phyloP scores from a whole-genome alignment of 176 grass and related monocot genomes.

The Oryza longistaminata region DNA sequence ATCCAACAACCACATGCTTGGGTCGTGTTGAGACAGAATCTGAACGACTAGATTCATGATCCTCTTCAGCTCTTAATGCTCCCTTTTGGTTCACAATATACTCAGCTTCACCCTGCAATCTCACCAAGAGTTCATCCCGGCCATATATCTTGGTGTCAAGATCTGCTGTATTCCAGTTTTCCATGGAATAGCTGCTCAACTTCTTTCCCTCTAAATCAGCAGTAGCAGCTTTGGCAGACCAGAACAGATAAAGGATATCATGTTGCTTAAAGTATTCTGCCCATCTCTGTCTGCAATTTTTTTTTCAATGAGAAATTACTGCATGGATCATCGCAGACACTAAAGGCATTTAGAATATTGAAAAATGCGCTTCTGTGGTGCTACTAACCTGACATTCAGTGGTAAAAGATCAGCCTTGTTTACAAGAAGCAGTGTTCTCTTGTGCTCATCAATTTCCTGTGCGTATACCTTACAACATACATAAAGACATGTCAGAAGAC shows the following conservation, averaged over 20 bases:
- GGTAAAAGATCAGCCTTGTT: conserved; percentile 87
- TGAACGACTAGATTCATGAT: conserved; percentile 15
- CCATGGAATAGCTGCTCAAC: conserved; percentile 30
- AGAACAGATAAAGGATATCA: conserved; percentile 68
- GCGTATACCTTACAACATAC: conserved; percentile 52
- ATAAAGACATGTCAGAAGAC: conserved; percentile 15
- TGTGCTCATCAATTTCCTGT: conserved; percentile 69
- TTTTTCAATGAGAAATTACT: conserved; percentile 20
- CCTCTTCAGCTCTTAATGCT: background rate
- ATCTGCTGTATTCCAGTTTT: conserved; percentile 38
- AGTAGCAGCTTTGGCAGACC: conserved; percentile 77
- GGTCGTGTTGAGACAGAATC: conserved; percentile 33
- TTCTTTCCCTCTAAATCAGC: conserved; percentile 60
- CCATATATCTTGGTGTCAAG: conserved; percentile 70
- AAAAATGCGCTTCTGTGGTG: conserved; percentile 5
- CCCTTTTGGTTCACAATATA: conserved; percentile 45
- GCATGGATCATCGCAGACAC: background rate
- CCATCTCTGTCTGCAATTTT: conserved; percentile 60
- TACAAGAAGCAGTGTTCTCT: conserved; percentile 78
- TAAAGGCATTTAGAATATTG: background rate
- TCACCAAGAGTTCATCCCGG: conserved; percentile 61
- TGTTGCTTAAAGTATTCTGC: conserved; percentile 68
- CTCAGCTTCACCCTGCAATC: conserved; percentile 74
- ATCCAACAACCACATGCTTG: conserved; percentile 67
- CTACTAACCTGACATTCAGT: conserved; percentile 54